A percentile compares a stretch with the other conserved stretches of the same genome.
Evolutionary conservation across 352 stramenopile genomes (phyloP).

Genomic region (Globisporangium takayamanum): DNA sequence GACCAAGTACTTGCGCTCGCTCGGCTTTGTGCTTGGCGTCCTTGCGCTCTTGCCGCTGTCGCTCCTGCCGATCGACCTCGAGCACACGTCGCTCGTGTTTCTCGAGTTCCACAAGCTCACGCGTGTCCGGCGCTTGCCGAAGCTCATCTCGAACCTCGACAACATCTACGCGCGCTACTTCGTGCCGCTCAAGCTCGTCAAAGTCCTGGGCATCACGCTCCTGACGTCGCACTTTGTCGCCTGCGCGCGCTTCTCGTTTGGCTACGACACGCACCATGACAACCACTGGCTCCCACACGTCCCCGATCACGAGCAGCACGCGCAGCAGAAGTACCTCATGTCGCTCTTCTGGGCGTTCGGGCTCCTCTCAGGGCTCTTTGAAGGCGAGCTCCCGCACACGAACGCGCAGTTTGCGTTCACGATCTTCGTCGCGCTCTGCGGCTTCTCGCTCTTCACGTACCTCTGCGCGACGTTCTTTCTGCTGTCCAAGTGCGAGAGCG

Average conservation of each 20-base stretch:
- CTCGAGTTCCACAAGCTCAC: constrained; percentile 57
- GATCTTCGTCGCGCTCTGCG: constrained; percentile 42
- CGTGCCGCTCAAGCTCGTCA: constrained; percentile 45
- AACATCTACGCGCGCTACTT: constrained; percentile 64
- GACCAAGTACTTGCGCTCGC: constrained; percentile 55
- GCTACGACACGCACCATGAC: constrained; percentile 28
- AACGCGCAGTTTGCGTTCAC: constrained; percentile 56
- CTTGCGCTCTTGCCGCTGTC: constrained; percentile 42
- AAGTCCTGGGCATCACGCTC: constrained; percentile 44
- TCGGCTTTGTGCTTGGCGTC: constrained; percentile 43
- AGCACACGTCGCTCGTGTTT: constrained; percentile 14
- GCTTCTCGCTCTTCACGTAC: constrained; percentile 65
- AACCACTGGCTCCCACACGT: constrained; percentile 44
- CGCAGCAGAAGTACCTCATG: constrained; percentile 33
- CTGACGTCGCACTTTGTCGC: constrained; percentile 48
- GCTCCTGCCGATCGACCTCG: constrained; percentile 18
- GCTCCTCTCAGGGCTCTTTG: constrained; percentile 45
- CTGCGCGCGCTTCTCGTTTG: constrained; percentile 45
- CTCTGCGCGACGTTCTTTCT: constrained; percentile 72
- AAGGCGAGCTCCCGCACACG: constrained; percentile 48
- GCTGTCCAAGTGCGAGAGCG: constrained; percentile 61
- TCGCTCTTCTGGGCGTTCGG: constrained; percentile 68
- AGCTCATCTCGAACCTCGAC: constrained; percentile 50
- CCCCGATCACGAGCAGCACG: constrained; percentile 9
- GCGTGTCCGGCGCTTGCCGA: constrained; percentile 37